Percentiles rank a stretch among this genome's conserved stretches.
Evolutionary conservation across 192 early-diverging fungal species (phyloP).

Genomic region (Coemansia sp.): DNA sequence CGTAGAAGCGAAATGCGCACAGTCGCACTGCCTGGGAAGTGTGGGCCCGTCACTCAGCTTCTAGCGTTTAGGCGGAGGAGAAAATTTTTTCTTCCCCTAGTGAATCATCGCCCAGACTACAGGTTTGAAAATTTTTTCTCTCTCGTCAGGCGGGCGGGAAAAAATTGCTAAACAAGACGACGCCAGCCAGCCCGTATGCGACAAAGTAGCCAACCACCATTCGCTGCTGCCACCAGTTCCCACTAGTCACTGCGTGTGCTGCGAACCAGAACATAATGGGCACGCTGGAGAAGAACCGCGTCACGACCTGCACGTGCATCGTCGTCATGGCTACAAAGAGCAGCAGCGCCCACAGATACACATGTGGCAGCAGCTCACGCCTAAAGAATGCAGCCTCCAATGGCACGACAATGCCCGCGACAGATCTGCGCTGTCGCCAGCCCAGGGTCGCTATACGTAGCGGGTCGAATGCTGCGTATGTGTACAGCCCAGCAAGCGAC

Average conservation of each 20-base stretch:
- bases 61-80: not conserved
- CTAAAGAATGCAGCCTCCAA: slow-evolving; percentile 9
- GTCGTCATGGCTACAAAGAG: slow-evolving; percentile 61
- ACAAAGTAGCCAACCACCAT: slow-evolving; percentile 65
- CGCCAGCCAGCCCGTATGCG: slow-evolving; percentile 70
- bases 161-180: slow-evolving; percentile 84
- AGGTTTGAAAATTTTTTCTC: not conserved
- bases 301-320: slow-evolving; percentile 93
- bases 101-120: not conserved
- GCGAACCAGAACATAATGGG: slow-evolving; percentile 83
- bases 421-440: slow-evolving; percentile 4
- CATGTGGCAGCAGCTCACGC: slow-evolving; percentile 53
- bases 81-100: not conserved
- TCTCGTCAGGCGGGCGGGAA: slow-evolving; percentile 74
- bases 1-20: not conserved
- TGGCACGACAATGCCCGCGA: not conserved
- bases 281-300: slow-evolving; percentile 77
- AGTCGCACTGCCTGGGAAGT: not conserved
- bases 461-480: slow-evolving; percentile 57
- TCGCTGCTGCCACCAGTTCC: slow-evolving; percentile 1
- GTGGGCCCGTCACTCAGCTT: not conserved
- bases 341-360: slow-evolving; percentile 70
- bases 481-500: slow-evolving; percentile 60
- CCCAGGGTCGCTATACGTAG: slow-evolving; percentile 63
- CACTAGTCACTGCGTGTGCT: slow-evolving; percentile 49